Evolutionary conservation across 495 filamentous ascomycete species (phyloP).

Genomic region (Hypomontagnella submonticulosa): DNA sequence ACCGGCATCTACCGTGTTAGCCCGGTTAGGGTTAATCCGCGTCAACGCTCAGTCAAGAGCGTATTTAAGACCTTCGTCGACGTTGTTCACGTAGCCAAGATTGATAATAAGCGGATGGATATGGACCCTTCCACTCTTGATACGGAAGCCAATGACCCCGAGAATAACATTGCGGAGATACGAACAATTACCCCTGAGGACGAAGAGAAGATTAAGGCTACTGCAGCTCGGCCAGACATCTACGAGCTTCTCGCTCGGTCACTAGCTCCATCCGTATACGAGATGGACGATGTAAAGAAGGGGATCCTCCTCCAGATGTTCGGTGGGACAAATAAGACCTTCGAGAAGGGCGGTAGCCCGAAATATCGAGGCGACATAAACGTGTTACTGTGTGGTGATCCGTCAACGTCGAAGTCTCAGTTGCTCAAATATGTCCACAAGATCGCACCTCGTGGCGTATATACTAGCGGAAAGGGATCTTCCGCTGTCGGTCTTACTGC

Average conservation of each 20-base stretch:
- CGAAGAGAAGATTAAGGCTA: constrained; percentile 86
- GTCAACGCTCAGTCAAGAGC: constrained; percentile 89
- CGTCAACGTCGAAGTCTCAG: constrained; percentile 96
- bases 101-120: constrained; percentile 92
- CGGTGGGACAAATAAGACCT: constrained; percentile 98
- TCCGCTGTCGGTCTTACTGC: constrained; percentile 98
- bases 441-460: constrained; percentile 96
- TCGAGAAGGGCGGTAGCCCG: constrained; percentile 94
- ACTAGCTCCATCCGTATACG: constrained; percentile 93
- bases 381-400: constrained; percentile 94
- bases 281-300: constrained; percentile 99
- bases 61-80: constrained; percentile 99
- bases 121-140: constrained; percentile 86
- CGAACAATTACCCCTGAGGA: constrained; percentile 91
- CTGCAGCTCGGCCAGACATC: constrained; percentile 83
- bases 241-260: constrained; percentile 95
- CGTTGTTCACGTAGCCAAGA: constrained; percentile 94
- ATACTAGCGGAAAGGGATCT: constrained; percentile 96
- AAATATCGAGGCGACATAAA: constrained; percentile 98
- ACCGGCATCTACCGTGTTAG: constrained; percentile 97
- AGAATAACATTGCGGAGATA: constrained; percentile 79
- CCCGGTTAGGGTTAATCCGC: constrained; percentile 93
- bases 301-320: constrained; percentile 96
- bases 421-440: constrained; percentile 94
- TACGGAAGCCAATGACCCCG: constrained; percentile 79